Evolutionary conservation across 768 basidiomycete genomes (phyloP), one percentile per base, ranked within the genome.

Genomic region (Tephrocybe sp.): DNA sequence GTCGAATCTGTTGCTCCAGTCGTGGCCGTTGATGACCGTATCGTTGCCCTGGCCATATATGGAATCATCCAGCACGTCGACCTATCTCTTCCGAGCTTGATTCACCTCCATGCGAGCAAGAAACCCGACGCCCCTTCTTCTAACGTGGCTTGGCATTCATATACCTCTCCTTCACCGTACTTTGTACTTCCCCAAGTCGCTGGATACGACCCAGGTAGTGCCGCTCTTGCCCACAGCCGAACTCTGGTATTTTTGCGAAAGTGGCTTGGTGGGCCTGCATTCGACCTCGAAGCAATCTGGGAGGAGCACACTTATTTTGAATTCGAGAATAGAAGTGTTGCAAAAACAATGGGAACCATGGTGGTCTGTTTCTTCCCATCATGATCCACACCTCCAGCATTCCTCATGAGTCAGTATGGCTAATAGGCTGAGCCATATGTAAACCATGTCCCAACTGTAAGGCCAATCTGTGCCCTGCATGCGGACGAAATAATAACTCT

Each of bases 231-330:
- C 3, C 77, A 81, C 46, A 76, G 68, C 34, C 72, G 78, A 30
- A 70, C 75, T 11, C 65, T 78, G 14, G 71, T 71, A 15, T 79
- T 79, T 55, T 58, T 80, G 20, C 70, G 71, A 47, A 74, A 75
- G 51, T 59, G 67, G 43, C 62, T 79, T 2, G 75, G 71, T 28
- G 81, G 81, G 0, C 82, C 81, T 10, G 60, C 69, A 21, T 84
- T 84, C 45, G 78, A 82, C 59, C 65, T 82, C 1, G 82, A 82
- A 58, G 74, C 72, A n/a, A 76, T 83, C 28, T 84, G 82, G 82
- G 79, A 83, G 10, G 79, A 81, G 51, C 82, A 84, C 53, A 74
- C 73, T 1, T 73, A 71, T 50, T 81, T 75, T 54, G 82, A 84
- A 61, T 84, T 84, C 54, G 72, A 71, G 44, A 65, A 65, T 12